These are phyloP conservation scores for Colletotrichum coccodes DNA, from an alignment of 2,329 filamentous ascomycete species.

Conservation along the genomic window DNA sequence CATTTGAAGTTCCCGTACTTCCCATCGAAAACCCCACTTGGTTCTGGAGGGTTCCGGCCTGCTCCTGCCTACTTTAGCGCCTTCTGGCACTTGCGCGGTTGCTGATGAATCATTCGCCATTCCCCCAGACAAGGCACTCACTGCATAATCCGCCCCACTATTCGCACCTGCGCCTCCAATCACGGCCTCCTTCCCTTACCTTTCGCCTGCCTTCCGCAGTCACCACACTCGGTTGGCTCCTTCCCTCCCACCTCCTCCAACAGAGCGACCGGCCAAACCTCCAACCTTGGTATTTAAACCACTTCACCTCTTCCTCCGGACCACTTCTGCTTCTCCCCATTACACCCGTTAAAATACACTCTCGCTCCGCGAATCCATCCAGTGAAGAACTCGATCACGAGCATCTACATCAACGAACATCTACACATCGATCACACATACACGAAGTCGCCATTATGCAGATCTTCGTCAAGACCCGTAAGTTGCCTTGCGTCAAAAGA, in stretches of 20 bases:
- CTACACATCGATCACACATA: constrained; percentile 35
- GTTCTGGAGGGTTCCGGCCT: constrained; percentile 52
- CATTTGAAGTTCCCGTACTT: constrained; percentile 15
- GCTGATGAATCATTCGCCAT: constrained; percentile 50
- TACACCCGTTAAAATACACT: constrained; percentile 6
- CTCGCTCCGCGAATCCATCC: not conserved
- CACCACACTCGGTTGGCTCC: constrained; percentile 19
- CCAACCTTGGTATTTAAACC: constrained; percentile 19
- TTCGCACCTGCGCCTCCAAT: constrained; percentile 23
- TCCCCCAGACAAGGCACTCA: constrained; percentile 30
- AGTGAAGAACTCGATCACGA: not conserved
- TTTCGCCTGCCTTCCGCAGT: constrained; percentile 32
- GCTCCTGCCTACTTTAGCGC: constrained; percentile 28
- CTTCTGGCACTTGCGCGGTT: constrained; percentile 35
- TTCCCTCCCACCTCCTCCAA: constrained; percentile 10
- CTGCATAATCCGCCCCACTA: constrained; percentile 41
- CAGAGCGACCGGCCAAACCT: constrained; percentile 14
- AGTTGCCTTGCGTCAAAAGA: constrained; percentile 52
- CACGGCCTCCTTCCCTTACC: constrained; percentile 21
- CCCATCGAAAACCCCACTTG: constrained; percentile 22
- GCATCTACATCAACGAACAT: constrained; percentile 1
- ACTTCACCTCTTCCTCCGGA: constrained; percentile 12
- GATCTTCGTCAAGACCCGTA: constrained; percentile 98
- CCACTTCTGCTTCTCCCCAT: constrained; percentile 12
- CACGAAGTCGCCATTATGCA: constrained; percentile 74